Percentiles rank a stretch among this genome's conserved stretches.
Conservation (phyloP, 148 eudicot genomes). For the Simmondsia chinensis region DNA sequence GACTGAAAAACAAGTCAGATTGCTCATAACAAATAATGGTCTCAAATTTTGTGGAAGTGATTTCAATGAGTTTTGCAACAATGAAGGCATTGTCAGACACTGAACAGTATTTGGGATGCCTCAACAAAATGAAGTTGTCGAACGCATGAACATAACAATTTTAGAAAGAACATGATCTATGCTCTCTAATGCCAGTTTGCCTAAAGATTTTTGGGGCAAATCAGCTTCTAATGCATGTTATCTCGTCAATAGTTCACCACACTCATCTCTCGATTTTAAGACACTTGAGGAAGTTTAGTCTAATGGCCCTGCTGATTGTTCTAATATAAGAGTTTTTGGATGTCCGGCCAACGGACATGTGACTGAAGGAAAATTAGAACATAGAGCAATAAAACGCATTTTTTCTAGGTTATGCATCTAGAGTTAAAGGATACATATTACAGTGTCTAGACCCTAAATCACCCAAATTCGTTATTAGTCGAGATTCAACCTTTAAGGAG, state of each 20-base stretch:
- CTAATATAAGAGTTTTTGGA: not conserved
- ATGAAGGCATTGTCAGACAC: not conserved
- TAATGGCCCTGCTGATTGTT: not conserved
- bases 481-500: slow-evolving; percentile 1
- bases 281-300: not conserved
- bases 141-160: too few relatives aligned
- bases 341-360: not conserved
- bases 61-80: not conserved
- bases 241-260: not conserved
- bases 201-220: not conserved
- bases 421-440: not conserved
- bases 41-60: not conserved
- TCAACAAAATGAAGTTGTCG: not conserved
- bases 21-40: not conserved
- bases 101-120: not conserved
- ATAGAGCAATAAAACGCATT: not conserved
- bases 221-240: not conserved
- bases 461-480: not conserved
- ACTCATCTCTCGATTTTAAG: not conserved
- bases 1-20: not conserved
- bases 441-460: not conserved
- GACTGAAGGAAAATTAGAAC: not conserved
- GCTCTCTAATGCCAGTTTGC: not conserved
- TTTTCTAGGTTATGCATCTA: not conserved
- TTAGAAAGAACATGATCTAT: not conserved